Evolutionary conservation across 2,329 filamentous ascomycete genomes (phyloP).

Genomic region (Trichoderma semiorbis): DNA sequence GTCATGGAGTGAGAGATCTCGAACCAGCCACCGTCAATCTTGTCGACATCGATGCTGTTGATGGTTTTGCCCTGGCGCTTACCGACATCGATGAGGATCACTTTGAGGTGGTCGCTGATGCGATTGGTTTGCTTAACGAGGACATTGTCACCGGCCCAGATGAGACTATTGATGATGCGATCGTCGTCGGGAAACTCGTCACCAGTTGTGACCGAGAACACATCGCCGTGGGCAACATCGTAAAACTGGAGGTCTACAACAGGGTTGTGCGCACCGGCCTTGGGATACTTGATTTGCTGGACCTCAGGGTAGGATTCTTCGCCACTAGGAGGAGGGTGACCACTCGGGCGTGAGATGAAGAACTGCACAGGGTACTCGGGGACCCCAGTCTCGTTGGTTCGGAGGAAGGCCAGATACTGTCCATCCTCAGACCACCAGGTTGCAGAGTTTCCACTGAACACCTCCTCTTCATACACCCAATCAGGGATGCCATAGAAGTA

Average conservation of each 20-base stretch:
- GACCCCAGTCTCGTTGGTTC: conserved; percentile 89
- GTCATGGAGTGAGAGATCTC: conserved; percentile 84
- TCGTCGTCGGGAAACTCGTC: conserved; percentile 77
- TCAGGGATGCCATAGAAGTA: conserved; percentile 96
- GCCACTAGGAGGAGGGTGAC: conserved; percentile 59
- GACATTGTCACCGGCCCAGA: conserved; percentile 84
- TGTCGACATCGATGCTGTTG: conserved; percentile 71
- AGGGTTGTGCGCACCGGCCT: conserved; percentile 90
- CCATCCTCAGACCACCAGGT: conserved; percentile 96
- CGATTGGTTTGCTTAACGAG: conserved; percentile 91
- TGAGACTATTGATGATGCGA: conserved; percentile 85
- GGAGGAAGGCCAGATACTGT: conserved; percentile 83
- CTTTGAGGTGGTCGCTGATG: conserved; percentile 85
- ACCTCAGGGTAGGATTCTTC: conserved; percentile 90
- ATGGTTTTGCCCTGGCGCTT: conserved; percentile 73
- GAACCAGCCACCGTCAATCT: conserved; percentile 95
- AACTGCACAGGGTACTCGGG: conserved; percentile 92
- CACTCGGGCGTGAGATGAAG: conserved; percentile 83
- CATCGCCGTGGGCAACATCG: conserved; percentile 71
- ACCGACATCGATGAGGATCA: conserved; percentile 78
- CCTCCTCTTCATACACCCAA: conserved; percentile 82
- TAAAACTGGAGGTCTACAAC: conserved; percentile 86
- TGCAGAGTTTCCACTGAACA: conserved; percentile 70
- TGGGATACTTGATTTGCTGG: conserved; percentile 92
- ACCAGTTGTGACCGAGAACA: conserved; percentile 74